A percentile compares a stretch with the other conserved stretches of the same genome.
phyloP scores from a whole-genome alignment of 495 filamentous ascomycete genomes.

The Penicillium malachiteum region DNA sequence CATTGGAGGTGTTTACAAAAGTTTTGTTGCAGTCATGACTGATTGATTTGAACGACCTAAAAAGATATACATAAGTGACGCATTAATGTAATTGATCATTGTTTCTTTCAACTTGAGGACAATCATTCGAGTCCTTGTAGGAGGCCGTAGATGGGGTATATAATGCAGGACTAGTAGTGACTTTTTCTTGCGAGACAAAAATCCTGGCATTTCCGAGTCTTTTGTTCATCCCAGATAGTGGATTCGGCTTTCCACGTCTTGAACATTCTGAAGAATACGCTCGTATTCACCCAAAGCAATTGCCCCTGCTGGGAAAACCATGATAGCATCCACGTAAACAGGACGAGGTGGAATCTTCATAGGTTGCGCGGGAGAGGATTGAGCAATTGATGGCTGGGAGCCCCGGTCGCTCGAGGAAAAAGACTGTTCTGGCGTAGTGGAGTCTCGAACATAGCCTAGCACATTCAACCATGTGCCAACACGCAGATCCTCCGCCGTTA shows the following conservation, averaged over 20 bases:
- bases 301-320: slow-evolving; percentile 65
- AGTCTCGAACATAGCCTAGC: slow-evolving; percentile 69
- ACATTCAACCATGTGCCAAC: slow-evolving; percentile 91
- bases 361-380: not conserved
- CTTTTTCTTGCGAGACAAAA: too few species aligned
- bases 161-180: too few species aligned
- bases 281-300: slow-evolving; percentile 67
- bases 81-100: not conserved
- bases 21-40: not conserved
- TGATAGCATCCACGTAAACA: slow-evolving; percentile 59
- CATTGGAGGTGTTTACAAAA: slow-evolving; percentile 17
- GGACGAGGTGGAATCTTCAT: slow-evolving; percentile 17
- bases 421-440: slow-evolving; percentile 7
- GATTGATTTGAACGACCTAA: not conserved
- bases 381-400: slow-evolving; percentile 1
- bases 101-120: not conserved
- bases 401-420: slow-evolving; percentile 13
- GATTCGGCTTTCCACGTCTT: slow-evolving; percentile 33
- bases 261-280: slow-evolving; percentile 34
- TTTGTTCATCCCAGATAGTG: not conserved
- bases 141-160: too few species aligned
- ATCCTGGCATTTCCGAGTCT: not conserved
- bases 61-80: not conserved
- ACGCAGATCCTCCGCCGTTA: slow-evolving; percentile 63
- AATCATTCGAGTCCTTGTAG: too few species aligned